Percentiles rank a stretch among this genome's conserved stretches.
Evolutionary conservation across 768 basidiomycete species (phyloP).

Genomic region (Holtermannia corniformis): DNA sequence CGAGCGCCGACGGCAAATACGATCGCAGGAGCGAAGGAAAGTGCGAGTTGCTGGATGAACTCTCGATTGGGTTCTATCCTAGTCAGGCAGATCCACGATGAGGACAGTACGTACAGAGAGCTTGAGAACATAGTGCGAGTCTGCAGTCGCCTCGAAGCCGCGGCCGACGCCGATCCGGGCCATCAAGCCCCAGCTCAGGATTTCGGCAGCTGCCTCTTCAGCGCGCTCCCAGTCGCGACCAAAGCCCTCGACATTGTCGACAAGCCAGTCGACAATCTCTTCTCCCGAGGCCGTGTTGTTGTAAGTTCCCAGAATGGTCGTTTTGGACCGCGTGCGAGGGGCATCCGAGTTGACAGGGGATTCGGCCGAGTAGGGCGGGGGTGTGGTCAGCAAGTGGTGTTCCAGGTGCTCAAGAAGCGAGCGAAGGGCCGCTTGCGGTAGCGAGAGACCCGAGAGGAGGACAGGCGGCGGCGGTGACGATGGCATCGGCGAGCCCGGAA

Average conservation of each 20-base stretch:
- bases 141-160: conserved; percentile 42
- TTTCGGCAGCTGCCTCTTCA: conserved; percentile 59
- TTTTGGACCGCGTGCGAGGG: conserved; percentile 41
- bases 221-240: conserved; percentile 68
- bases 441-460: conserved; percentile 63
- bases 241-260: conserved; percentile 65
- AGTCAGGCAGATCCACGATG: too few species aligned
- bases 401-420: conserved; percentile 52
- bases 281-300: conserved; percentile 77
- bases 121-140: conserved; percentile 34
- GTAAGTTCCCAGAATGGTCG: conserved; percentile 43
- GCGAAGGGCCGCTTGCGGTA: conserved; percentile 58
- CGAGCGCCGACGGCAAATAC: conserved; percentile 15
- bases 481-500: not conserved
- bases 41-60: conserved; percentile 15
- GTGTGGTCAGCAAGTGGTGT: conserved; percentile 23
- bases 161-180: conserved; percentile 51
- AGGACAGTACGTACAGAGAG: conserved; percentile 4
- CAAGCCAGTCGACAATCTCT: conserved; percentile 77
- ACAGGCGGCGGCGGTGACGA: conserved; percentile 45
- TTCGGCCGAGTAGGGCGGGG: conserved; percentile 25
- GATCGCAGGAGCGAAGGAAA: conserved; percentile 23
- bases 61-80: conserved; percentile 8
- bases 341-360: conserved; percentile 5
- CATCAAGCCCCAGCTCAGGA: conserved; percentile 49